phyloP scores from a whole-genome alignment of 1,284 basidiomycete genomes.

The Trichosporon coremiiforme region DNA sequence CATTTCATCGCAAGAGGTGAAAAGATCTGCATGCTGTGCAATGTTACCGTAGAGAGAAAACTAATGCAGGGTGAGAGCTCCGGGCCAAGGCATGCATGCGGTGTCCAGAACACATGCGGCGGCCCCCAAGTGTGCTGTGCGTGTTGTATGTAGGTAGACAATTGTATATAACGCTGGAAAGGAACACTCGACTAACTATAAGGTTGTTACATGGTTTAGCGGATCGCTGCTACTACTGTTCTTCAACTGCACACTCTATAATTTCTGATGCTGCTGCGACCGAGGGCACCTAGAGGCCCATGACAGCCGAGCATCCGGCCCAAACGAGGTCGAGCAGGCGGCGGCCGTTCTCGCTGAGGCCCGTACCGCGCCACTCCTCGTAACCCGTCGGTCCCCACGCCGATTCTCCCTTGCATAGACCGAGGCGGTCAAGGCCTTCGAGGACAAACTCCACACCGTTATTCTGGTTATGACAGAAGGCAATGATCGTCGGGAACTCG shows the following conservation, averaged over 20 bases:
- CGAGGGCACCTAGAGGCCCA: conserved; percentile 39
- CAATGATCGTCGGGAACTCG: conserved; percentile 55
- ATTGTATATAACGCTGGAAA: neutral
- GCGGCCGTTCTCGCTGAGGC: conserved; percentile 51
- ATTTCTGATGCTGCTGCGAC: neutral
- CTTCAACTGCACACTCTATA: neutral
- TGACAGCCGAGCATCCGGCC: conserved; percentile 53
- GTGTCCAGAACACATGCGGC: neutral
- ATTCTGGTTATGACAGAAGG: conserved; percentile 54
- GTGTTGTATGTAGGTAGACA: conserved; percentile 7
- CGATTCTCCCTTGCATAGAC: conserved; percentile 52
- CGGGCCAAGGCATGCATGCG: neutral
- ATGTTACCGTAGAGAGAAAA: neutral
- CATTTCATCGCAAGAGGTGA: no score
- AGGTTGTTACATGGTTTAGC: neutral
- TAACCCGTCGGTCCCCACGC: conserved; percentile 57
- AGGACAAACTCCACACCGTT: conserved; percentile 57
- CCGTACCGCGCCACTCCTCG: conserved; percentile 56
- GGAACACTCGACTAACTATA: neutral
- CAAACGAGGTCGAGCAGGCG: conserved; percentile 53
- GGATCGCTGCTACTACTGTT: neutral
- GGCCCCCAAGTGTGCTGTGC: neutral
- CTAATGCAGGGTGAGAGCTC: neutral
- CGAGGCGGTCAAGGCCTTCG: conserved; percentile 55
- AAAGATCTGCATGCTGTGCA: neutral